A percentile compares a stretch with the other conserved stretches of the same genome.
phyloP scores from a whole-genome alignment of 805 yeast species.

The Scheffersomyces amazonensis region DNA sequence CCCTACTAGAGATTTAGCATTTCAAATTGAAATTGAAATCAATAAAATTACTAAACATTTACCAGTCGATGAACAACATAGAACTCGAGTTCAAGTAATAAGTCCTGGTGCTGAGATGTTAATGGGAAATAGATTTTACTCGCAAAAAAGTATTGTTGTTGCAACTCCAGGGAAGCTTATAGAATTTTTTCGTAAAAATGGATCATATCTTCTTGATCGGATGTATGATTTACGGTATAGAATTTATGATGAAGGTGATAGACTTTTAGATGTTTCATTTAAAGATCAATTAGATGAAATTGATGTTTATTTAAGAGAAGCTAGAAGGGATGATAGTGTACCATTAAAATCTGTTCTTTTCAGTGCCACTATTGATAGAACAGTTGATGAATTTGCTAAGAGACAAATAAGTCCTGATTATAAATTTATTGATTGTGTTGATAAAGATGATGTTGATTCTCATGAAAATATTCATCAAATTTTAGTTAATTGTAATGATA shows the following conservation, averaged over 20 bases:
- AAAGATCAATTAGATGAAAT: constrained; percentile 61
- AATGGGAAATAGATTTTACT: constrained; percentile 15
- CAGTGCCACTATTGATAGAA: constrained; percentile 81
- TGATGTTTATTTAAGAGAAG: constrained; percentile 43
- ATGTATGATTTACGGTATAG: constrained; percentile 52
- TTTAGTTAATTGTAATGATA: constrained; percentile 49
- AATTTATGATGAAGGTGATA: constrained; percentile 90
- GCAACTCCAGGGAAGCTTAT: constrained; percentile 91
- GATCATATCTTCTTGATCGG: too few species aligned
- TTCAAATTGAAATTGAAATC: constrained; percentile 71
- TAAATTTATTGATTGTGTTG: constrained; percentile 70
- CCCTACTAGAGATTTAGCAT: constrained; percentile 90
- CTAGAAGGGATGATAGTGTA: constrained; percentile 21
- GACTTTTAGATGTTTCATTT: constrained; percentile 80
- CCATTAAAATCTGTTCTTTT: constrained; percentile 68
- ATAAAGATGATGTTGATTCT: constrained; percentile 64
- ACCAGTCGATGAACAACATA: constrained; percentile 12
- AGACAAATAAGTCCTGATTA: constrained; percentile 52
- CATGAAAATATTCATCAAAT: constrained; percentile 78
- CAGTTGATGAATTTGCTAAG: constrained; percentile 65
- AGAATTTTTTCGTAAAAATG: too few species aligned
- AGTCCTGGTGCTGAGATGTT: constrained; percentile 63
- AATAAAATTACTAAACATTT: constrained; percentile 36
- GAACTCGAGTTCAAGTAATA: constrained; percentile 43
- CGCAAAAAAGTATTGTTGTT: constrained; percentile 66